phyloP scores from a whole-genome alignment of 805 yeast genomes.

The Diddensiella transvaalensis region DNA sequence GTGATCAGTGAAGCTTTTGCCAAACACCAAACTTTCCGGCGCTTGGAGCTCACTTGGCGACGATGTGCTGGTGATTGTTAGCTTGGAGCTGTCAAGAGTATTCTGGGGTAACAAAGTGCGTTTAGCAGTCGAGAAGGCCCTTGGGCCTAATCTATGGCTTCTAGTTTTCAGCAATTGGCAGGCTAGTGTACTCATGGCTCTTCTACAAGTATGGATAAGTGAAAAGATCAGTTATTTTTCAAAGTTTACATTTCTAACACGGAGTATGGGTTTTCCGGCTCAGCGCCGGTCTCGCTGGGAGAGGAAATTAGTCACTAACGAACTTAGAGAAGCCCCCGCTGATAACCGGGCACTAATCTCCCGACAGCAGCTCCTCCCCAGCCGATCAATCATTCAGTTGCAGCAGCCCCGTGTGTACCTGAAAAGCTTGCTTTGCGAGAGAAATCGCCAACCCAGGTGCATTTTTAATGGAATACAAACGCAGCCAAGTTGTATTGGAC shows the following conservation, averaged over 20 bases:
- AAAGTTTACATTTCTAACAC: not conserved
- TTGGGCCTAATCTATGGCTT: not conserved
- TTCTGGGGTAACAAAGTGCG: not conserved
- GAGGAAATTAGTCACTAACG: too few relatives aligned
- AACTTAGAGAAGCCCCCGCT: too few relatives aligned
- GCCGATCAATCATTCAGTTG: too few relatives aligned
- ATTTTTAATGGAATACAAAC: not conserved
- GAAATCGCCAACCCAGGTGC: too few relatives aligned
- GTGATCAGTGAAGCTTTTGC: conserved; percentile 77
- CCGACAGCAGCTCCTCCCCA: too few relatives aligned
- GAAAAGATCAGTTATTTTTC: not conserved
- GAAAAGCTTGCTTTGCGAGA: too few relatives aligned
- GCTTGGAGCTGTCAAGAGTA: conserved; percentile 50
- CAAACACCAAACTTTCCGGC: conserved; percentile 64
- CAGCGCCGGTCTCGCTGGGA: too few relatives aligned
- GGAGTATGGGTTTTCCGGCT: not conserved
- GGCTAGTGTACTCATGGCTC: not conserved
- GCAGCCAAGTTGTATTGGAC: not conserved
- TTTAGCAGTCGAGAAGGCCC: not conserved
- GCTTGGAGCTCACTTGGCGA: conserved; percentile 54
- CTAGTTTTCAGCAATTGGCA: not conserved
- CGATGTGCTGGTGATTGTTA: conserved; percentile 45
- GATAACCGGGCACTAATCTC: too few relatives aligned
- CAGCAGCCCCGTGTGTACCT: too few relatives aligned
- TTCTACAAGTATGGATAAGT: too few relatives aligned